Base-by-base conservation (phyloP, 1,284 basidiomycete genomes). In the Ceratobasidium sp. region DNA sequence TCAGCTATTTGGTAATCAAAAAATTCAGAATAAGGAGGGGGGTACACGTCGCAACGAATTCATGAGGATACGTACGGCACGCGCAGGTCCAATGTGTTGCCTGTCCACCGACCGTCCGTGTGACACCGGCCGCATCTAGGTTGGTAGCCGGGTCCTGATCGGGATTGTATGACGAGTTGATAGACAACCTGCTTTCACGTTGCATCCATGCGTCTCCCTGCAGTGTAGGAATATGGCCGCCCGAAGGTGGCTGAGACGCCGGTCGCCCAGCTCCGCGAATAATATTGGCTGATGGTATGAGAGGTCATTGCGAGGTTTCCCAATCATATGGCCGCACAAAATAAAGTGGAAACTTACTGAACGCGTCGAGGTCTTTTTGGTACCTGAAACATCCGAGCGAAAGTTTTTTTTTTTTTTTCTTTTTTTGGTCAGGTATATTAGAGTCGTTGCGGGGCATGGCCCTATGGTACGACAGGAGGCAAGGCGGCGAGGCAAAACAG, bases 51-150 rank as follows among this genome's bases (percentile, higher is more conserved):
- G 33, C 5, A 15, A 4, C 31, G 14, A 27, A 11, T 8, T 24
- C 36, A 31, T n/a, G 22, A 11, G 31, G 51, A 4, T 60, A 65
- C 63, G 48, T 48, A 74, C 63, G 73, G 50, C 60, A 74, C 1
- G 45, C 48, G 27, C 64, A 67, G 17, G 74, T 59, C 63, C 74
- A 75, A 45, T 67, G 74, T 6, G 74, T 75, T 4, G 74, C 19
- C 65, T 57, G 57, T 41, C 74, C 74, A 67, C 74, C 74, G 31
- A 75, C 65, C 14, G 65, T 59, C 1, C 65, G 64, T n/a, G 74
- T 69, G 19, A 69, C 56, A 2, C 33, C 56, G 29, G 36, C 74
- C 19, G 36, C 14, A 27, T 53, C 19, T 9, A 75, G 51, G 74
- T 50, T 69, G 24, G 44, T 24, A 36, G 50, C 17, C 47, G 74